A percentile compares a stretch with the other conserved stretches of the same genome.
phyloP scores from a whole-genome alignment of 257 asterid species.

The Solanum virginianum region DNA sequence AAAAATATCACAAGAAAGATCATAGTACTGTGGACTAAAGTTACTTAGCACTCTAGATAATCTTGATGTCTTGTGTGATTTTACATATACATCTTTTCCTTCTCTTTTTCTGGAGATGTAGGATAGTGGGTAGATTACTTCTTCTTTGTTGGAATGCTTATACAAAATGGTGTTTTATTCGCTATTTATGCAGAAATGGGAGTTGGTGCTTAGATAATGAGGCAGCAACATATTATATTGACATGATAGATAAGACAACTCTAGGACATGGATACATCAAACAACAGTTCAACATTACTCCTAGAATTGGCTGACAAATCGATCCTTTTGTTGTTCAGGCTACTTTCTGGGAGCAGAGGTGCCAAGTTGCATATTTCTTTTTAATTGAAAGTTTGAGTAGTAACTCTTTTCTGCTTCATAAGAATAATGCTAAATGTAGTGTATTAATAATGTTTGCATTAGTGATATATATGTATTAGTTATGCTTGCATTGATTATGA shows the following conservation, averaged over 20 bases:
- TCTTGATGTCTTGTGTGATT: not conserved
- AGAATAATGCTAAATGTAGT: too few relatives aligned
- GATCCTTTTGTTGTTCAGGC: conserved; percentile 99
- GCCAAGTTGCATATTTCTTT: not conserved
- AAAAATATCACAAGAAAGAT: not conserved
- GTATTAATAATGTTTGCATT: too few relatives aligned
- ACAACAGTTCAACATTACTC: conserved; percentile 68
- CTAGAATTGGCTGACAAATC: conserved; percentile 97
- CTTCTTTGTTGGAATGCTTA: not conserved
- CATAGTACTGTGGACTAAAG: not conserved
- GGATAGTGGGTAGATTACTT: not conserved
- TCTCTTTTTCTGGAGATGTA: not conserved
- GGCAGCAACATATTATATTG: conserved; percentile 87
- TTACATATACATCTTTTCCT: not conserved
- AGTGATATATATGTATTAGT: too few relatives aligned
- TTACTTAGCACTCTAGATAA: not conserved
- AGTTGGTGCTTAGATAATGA: conserved; percentile 98
- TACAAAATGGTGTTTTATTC: not conserved
- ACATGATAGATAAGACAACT: conserved; percentile 97
- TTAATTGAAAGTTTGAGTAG: not conserved
- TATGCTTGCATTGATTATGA: too few relatives aligned
- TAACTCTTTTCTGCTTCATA: not conserved
- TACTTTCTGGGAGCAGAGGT: conserved; percentile 97
- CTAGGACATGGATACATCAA: conserved; percentile 73
- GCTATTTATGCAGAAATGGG: conserved; percentile 56